These are phyloP conservation scores for Lagenaria siceraria DNA, from an alignment of 306 rosid species.

Conservation along the genomic window DNA sequence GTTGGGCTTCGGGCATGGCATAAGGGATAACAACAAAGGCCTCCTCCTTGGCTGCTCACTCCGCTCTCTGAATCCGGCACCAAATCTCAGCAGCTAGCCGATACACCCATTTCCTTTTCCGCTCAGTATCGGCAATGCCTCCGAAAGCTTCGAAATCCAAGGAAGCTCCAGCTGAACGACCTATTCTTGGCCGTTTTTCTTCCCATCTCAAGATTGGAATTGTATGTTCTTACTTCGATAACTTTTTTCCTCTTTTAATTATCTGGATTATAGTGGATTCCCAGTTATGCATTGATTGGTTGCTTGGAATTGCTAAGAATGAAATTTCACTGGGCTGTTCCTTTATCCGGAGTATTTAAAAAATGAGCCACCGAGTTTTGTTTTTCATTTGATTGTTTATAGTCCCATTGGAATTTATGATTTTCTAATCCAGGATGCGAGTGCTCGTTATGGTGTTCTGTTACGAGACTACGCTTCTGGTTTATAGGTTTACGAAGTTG, in stretches of 20 bases:
- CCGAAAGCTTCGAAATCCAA: conserved; percentile 78
- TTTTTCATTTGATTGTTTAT: not conserved
- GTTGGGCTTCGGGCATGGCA: not conserved
- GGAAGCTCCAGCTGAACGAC: conserved; percentile 77
- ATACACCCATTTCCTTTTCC: not conserved
- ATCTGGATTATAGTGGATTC: not conserved
- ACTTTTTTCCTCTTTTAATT: not conserved
- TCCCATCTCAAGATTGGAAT: conserved; percentile 94
- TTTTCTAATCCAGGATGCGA: not conserved
- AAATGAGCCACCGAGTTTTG: not conserved
- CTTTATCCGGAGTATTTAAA: not conserved
- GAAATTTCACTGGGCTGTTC: not conserved
- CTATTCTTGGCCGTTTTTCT: conserved; percentile 81
- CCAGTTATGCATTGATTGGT: not conserved
- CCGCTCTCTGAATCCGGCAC: not conserved
- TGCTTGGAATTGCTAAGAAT: not conserved
- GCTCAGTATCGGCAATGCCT: conserved; percentile 37
- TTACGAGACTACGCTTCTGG: not conserved
- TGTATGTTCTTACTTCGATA: conserved; percentile 18
- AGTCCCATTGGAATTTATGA: not conserved
- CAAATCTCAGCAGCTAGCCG: not conserved
- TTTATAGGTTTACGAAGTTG: not conserved
- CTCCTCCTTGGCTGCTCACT: not conserved
- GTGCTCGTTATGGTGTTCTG: not conserved
- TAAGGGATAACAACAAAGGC: not conserved